phyloP scores from a whole-genome alignment of 768 basidiomycete species.

The Pilatotrama ljubarskyi region DNA sequence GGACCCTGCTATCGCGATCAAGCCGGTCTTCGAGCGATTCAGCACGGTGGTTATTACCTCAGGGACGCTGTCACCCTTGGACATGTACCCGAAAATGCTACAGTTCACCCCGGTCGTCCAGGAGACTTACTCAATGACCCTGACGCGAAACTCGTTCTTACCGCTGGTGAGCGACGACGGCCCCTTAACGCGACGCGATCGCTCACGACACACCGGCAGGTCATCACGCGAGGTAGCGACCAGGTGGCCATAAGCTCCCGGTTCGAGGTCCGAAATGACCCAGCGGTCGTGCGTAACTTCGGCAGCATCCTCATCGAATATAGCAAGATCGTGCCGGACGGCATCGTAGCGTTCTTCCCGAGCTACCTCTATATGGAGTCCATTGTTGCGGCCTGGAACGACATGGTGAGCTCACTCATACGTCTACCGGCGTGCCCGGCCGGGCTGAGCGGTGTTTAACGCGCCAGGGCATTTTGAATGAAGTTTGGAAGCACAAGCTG shows the following conservation, averaged over 20 bases:
- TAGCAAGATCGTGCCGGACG: constrained; percentile 97
- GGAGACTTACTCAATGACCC: constrained; percentile 97
- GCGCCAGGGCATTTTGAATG: constrained; percentile 89
- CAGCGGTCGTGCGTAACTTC: constrained; percentile 97
- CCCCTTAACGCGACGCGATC: neutral
- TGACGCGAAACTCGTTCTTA: constrained; percentile 93
- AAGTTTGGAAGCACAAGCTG: constrained; percentile 99
- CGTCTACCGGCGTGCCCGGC: neutral
- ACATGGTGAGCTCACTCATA: constrained; percentile 75
- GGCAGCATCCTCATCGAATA: constrained; percentile 98
- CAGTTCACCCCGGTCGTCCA: constrained; percentile 96
- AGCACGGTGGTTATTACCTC: constrained; percentile 98
- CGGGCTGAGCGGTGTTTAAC: constrained; percentile 6
- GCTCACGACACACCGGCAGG: constrained; percentile 46
- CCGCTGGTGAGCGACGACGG: constrained; percentile 66
- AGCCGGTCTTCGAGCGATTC: constrained; percentile 97
- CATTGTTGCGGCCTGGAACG: constrained; percentile 99
- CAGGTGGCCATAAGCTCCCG: constrained; percentile 98
- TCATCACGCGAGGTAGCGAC: constrained; percentile 97
- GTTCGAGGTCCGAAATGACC: constrained; percentile 98
- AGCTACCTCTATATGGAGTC: constrained; percentile 99
- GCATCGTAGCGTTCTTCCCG: constrained; percentile 98
- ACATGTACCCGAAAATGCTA: constrained; percentile 99
- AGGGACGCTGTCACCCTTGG: constrained; percentile 95
- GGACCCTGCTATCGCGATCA: constrained; percentile 96